Evolutionary conservation across 352 stramenopile genomes (phyloP).

Genomic region (Thalassiosira livingstoniorum): DNA sequence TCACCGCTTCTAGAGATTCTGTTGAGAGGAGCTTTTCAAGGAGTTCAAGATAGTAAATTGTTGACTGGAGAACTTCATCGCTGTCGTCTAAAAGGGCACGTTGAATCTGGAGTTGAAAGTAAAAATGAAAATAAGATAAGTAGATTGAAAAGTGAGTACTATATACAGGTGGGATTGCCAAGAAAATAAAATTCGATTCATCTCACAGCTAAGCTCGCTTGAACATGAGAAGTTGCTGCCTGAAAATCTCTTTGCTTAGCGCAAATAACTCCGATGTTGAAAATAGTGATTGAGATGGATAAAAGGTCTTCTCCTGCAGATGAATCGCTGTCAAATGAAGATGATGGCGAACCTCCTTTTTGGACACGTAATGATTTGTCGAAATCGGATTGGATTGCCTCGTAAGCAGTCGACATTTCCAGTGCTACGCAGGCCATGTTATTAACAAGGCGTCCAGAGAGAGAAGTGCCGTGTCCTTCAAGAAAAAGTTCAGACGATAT

Average conservation of each 20-base stretch:
- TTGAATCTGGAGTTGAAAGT: too few species aligned
- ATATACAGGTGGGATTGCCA: not conserved
- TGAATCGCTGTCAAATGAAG: constrained; percentile 16
- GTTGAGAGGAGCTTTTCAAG: constrained; percentile 16
- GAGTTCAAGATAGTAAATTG: constrained; percentile 31
- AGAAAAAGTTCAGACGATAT: constrained; percentile 22
- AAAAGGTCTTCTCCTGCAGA: constrained; percentile 30
- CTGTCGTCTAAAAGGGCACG: constrained; percentile 26
- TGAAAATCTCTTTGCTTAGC: constrained; percentile 34
- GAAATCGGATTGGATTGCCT: constrained; percentile 23
- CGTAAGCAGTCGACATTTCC: constrained; percentile 19
- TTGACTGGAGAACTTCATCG: constrained; percentile 22
- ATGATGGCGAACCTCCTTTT: constrained; percentile 7
- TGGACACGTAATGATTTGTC: constrained; percentile 36
- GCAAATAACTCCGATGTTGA: constrained; percentile 39
- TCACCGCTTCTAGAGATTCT: too few species aligned
- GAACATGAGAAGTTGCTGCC: constrained; percentile 19
- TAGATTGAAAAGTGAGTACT: not conserved
- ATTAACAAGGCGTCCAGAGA: constrained; percentile 36
- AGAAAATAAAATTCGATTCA: not conserved
- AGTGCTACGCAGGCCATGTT: constrained; percentile 39
- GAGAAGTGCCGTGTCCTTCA: not conserved
- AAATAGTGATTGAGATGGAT: constrained; percentile 41
- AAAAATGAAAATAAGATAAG: too few species aligned
- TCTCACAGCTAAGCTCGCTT: constrained; percentile 13